A percentile compares a stretch with the other conserved stretches of the same genome.
Evolutionary conservation across 192 early-diverging fungal species (phyloP).

Genomic region (Rhizophagus clarus): DNA sequence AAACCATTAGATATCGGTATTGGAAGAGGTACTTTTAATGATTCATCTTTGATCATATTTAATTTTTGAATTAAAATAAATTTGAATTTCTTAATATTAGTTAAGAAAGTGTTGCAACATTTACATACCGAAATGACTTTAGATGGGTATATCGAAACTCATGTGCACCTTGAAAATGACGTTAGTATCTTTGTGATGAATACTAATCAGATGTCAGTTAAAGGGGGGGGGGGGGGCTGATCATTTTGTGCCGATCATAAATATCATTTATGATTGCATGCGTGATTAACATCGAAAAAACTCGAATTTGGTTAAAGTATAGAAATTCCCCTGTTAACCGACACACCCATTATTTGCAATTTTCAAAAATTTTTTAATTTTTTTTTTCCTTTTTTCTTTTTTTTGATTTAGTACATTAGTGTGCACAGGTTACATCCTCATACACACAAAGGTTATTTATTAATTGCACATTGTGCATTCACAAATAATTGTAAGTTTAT

Average conservation of each 20-base stretch:
- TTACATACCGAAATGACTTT: conserved; percentile 85
- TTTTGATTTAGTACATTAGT: conserved; percentile 92
- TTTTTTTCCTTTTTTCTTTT: not conserved
- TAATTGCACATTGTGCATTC: conserved; percentile 91
- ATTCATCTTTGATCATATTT: conserved; percentile 15
- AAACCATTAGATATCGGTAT: conserved; percentile 59
- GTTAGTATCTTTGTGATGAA: conserved; percentile 41
- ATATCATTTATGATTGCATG: too few species aligned
- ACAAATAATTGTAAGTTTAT: conserved; percentile 36
- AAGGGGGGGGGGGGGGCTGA: too few species aligned
- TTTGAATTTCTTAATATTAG: conserved; percentile 28
- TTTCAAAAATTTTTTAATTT: not conserved
- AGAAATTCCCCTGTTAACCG: too few species aligned
- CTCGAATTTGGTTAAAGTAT: too few species aligned
- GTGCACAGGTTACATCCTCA: conserved; percentile 92
- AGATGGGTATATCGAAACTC: conserved; percentile 85
- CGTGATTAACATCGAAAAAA: too few species aligned
- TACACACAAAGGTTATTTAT: conserved; percentile 87
- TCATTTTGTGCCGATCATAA: too few species aligned
- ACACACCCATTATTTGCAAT: not conserved
- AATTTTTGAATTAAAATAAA: not conserved
- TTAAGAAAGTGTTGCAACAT: conserved; percentile 72
- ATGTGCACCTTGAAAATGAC: conserved; percentile 95
- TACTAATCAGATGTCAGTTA: too few species aligned
- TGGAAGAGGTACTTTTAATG: conserved; percentile 48